These are phyloP conservation scores for Pistacia atlantica DNA, from an alignment of 345 rosid genomes.

Conservation along the genomic window DNA sequence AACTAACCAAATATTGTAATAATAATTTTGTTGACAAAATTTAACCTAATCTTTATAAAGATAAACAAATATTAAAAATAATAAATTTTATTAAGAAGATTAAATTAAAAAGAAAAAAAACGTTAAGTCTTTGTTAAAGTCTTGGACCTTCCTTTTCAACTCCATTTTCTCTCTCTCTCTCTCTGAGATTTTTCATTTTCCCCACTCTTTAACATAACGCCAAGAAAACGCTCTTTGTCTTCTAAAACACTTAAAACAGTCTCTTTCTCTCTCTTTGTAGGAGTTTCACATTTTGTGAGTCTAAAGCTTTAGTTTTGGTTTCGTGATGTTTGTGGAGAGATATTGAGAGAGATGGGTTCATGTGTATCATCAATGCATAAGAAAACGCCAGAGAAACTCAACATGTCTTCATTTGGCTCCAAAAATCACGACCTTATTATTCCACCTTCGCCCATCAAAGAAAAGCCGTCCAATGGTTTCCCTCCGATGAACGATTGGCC, in stretches of 20 bases:
- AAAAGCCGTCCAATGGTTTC: constrained; percentile 20
- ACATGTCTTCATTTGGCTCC: constrained; percentile 29
- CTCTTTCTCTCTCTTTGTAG: constrained; percentile 8
- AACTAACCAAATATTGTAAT: not conserved
- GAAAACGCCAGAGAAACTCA: constrained; percentile 31
- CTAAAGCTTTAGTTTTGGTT: not conserved
- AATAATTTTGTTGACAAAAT: not conserved
- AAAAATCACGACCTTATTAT: constrained; percentile 32
- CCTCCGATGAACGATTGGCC: constrained; percentile 23
- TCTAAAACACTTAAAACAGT: not conserved
- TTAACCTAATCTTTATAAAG: no score
- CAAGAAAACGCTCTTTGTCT: constrained; percentile 11
- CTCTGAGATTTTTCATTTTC: constrained; percentile 1
- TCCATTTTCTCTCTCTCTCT: constrained; percentile 12
- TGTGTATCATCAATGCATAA: constrained; percentile 48
- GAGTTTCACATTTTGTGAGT: constrained; percentile 4
- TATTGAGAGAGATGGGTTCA: constrained; percentile 46
- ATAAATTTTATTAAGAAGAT: no score
- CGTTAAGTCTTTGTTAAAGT: no score
- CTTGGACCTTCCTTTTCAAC: constrained; percentile 18
- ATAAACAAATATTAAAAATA: no score
- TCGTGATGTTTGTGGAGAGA: not conserved
- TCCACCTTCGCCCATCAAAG: constrained; percentile 52
- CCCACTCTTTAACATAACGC: constrained; percentile 24
- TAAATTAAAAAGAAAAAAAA: no score